These are phyloP conservation scores for Penicillium dipodomyicola DNA, from an alignment of 495 filamentous ascomycete species.

Conservation along the genomic window DNA sequence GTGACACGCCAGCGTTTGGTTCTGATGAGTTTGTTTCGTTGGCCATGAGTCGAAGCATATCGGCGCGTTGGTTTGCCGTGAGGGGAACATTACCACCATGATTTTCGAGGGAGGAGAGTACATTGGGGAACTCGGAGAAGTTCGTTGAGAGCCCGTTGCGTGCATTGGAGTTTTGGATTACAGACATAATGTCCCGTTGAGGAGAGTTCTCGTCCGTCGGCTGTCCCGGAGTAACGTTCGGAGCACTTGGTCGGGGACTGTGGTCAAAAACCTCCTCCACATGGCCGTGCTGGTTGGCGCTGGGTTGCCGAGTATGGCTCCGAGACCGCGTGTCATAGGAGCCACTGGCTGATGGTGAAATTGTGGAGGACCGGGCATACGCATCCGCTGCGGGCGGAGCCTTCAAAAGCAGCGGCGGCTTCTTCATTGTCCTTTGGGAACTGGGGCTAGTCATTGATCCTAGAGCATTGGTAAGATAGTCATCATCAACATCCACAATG, in stretches of 20 bases:
- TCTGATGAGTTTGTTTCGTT: conserved; percentile 40
- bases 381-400: conserved; percentile 43
- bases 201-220: conserved; percentile 33
- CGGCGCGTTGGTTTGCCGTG: conserved; percentile 71
- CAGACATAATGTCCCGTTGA: conserved; percentile 78
- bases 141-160: conserved; percentile 49
- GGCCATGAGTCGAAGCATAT: conserved; percentile 79
- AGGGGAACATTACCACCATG: conserved; percentile 62
- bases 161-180: conserved; percentile 78
- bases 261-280: conserved; percentile 47
- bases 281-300: conserved; percentile 34
- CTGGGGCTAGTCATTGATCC: conserved; percentile 39
- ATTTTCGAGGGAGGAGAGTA: conserved; percentile 69
- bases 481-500: conserved; percentile 73
- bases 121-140: conserved; percentile 67
- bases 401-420: conserved; percentile 50
- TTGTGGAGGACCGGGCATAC: conserved; percentile 36
- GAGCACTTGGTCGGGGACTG: conserved; percentile 33
- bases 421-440: conserved; percentile 45
- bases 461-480: conserved; percentile 40
- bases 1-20: conserved; percentile 21
- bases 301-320: conserved; percentile 37
- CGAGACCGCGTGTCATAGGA: conserved; percentile 36
- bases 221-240: conserved; percentile 20
- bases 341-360: conserved; percentile 37